phyloP scores from a whole-genome alignment of 306 rosid species.

The Ceratonia siliqua region DNA sequence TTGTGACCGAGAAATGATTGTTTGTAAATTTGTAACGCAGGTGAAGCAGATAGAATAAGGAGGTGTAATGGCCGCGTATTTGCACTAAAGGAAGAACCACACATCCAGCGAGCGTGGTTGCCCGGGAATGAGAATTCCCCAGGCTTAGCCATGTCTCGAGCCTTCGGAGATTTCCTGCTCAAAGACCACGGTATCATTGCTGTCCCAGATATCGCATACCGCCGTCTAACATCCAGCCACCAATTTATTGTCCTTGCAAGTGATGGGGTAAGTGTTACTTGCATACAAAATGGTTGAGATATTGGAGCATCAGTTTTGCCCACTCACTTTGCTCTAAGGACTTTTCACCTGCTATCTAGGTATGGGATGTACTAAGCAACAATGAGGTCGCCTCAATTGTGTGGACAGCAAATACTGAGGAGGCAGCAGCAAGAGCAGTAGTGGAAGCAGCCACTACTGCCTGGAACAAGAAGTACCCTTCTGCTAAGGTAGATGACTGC shows the following conservation, averaged over 20 bases:
- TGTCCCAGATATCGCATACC: slow-evolving; percentile 56
- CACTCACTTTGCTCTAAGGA: background rate
- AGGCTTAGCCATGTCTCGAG: slow-evolving; percentile 84
- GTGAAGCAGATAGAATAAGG: slow-evolving; percentile 64
- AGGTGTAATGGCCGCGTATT: slow-evolving; percentile 59
- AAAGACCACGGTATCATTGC: slow-evolving; percentile 72
- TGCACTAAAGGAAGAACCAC: slow-evolving; percentile 61
- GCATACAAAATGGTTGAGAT: background rate
- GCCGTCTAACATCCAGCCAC: slow-evolving; percentile 46
- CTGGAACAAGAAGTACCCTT: slow-evolving; percentile 57
- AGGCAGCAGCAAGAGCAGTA: slow-evolving; percentile 59
- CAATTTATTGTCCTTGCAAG: slow-evolving; percentile 66
- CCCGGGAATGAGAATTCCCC: slow-evolving; percentile 51
- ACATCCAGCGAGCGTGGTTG: slow-evolving; percentile 68
- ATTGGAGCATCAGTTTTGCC: background rate
- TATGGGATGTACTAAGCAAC: slow-evolving; percentile 80
- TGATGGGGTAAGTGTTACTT: slow-evolving; percentile 56
- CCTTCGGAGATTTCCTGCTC: slow-evolving; percentile 79
- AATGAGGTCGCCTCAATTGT: slow-evolving; percentile 57
- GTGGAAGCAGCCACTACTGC: slow-evolving; percentile 59
- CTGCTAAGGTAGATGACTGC: slow-evolving; percentile 59
- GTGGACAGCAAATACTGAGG: slow-evolving; percentile 53
- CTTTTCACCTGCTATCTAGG: slow-evolving; percentile 30
- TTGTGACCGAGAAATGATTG: background rate
- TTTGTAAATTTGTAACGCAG: slow-evolving; percentile 34